These are phyloP conservation scores for Umbilicus rupestris DNA, from an alignment of 164 flowering plant species.

Conservation along the genomic window DNA sequence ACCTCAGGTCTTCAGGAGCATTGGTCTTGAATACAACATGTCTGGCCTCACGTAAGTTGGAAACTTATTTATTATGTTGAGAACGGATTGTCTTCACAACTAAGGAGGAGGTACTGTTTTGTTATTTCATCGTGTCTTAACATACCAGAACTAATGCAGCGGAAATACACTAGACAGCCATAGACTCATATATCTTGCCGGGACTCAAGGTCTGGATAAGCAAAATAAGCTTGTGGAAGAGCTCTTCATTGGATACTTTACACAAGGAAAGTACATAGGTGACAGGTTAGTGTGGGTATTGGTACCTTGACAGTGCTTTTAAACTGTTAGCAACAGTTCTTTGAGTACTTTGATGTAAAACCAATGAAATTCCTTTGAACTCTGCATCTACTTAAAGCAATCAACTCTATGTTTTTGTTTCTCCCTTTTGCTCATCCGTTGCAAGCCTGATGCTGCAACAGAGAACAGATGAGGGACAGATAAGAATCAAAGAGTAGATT, in stretches of 20 bases:
- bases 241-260: constrained; percentile 66
- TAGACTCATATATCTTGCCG: constrained; percentile 71
- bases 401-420: neutral
- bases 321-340: neutral
- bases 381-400: neutral
- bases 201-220: constrained; percentile 60
- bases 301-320: neutral
- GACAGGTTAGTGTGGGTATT: constrained; percentile 37
- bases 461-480: too few relatives aligned
- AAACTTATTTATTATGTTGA: neutral
- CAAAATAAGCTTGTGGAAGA: constrained; percentile 85
- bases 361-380: neutral
- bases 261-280: constrained; percentile 74
- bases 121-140: neutral
- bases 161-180: constrained; percentile 88
- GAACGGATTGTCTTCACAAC: neutral
- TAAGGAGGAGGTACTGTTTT: neutral
- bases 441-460: too few relatives aligned
- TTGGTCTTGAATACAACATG: constrained; percentile 54
- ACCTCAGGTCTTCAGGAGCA: constrained; percentile 54
- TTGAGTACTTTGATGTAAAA: neutral
- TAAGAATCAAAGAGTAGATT: too few relatives aligned
- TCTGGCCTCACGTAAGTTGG: constrained; percentile 75
- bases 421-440: neutral
- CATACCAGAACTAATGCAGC: constrained; percentile 31